These are phyloP conservation scores for Rhizopogon vinicolor DNA, from an alignment of 768 basidiomycete genomes.

Conservation along the genomic window DNA sequence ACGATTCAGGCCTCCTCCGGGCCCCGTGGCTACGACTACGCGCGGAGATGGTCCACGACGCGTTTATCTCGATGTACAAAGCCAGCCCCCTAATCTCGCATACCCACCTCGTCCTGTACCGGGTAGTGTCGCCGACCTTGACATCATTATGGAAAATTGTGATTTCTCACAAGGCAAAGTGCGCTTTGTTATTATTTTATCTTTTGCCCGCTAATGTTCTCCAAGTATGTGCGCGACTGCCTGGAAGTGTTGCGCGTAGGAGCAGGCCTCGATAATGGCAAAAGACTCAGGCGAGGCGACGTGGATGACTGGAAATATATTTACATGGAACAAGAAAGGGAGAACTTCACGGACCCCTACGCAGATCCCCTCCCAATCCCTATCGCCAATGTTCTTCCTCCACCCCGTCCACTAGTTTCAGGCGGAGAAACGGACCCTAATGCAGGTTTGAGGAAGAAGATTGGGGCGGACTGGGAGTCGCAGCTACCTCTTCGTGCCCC, in stretches of 20 bases:
- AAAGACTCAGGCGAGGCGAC: conserved; percentile 67
- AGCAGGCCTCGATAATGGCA: conserved; percentile 80
- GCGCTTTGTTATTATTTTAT: not conserved
- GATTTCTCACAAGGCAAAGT: conserved; percentile 84
- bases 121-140: conserved; percentile 85
- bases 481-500: conserved; percentile 43
- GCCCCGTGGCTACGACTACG: conserved; percentile 50
- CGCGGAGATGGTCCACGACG: conserved; percentile 75
- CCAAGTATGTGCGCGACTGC: conserved; percentile 94
- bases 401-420: conserved; percentile 24
- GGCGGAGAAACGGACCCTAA: conserved; percentile 41
- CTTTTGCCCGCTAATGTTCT: not conserved
- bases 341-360: conserved; percentile 33
- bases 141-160: conserved; percentile 87
- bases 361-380: conserved; percentile 27
- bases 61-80: conserved; percentile 68
- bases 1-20: conserved; percentile 41
- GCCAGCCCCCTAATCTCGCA: conserved; percentile 56
- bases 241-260: conserved; percentile 92
- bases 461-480: conserved; percentile 58
- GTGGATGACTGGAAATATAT: conserved; percentile 87
- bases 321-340: conserved; percentile 60
- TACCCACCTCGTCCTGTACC: conserved; percentile 87
- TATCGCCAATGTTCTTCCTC: conserved; percentile 10
- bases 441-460: conserved; percentile 52